Evolutionary conservation across 1,284 basidiomycete genomes (phyloP), one percentile per base, ranked within the genome.

Genomic region (Moesziomyces sp.): DNA sequence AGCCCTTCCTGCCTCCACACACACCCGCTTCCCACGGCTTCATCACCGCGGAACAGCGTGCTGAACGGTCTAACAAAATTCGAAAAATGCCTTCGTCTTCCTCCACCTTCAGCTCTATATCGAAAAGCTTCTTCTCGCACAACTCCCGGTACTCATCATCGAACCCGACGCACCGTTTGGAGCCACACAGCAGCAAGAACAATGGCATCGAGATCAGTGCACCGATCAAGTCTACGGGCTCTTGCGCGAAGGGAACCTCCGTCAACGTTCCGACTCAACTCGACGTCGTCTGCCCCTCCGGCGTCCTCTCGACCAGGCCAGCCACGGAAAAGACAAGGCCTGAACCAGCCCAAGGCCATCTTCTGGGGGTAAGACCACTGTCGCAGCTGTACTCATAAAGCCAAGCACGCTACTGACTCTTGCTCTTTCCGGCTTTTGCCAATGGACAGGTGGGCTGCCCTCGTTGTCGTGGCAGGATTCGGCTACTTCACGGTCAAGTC

Each of bases 401-500:
- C 26, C 5, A 7, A 28, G 6, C 6, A 28, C 26, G 19, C 19
- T 44, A 8, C 46, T 30, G 8, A 18, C 48, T 45, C 34, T 53
- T 11, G 18, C 23, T 44, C 18, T 14, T 38, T n/a, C 14, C 18
- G 34, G 18, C 3, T 35, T 23, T 35, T 34, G 14, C 42, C 42
- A 3, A 26, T 26, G n/a, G 9, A 47, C 45, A 71, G 68, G 16
- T 76, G 74, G 74, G 57, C 70, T 3, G 74, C 30, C 3, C 45
- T 76, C 11, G 44, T 67, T 46, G 53, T 76, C 1, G 44, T 76
- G 3, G 69, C 74, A 1, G 74, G 74, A 44, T 66, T 60, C 52
- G 65, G 69, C 30, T 76, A 76, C 59, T 76, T 62, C 23, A 61
- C 52, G 16, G 73, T 75, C 64, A 75, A 75, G 50, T 54, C 58